phyloP scores from a whole-genome alignment of 306 rosid genomes.

The Trichosanthes cucumerina region DNA sequence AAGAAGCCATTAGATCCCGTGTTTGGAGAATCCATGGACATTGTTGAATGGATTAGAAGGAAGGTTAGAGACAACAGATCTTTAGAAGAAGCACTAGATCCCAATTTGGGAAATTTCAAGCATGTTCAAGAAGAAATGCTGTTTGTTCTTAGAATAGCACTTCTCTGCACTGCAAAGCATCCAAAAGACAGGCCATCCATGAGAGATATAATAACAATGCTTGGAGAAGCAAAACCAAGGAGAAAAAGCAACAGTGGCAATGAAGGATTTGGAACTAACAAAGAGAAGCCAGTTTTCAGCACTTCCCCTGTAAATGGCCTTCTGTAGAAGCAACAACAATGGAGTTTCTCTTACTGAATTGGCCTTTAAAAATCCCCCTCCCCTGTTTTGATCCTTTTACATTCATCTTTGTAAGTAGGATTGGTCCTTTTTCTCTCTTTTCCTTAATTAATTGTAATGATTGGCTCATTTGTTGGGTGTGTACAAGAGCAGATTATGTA shows the following conservation, averaged over 20 bases:
- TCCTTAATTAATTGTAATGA: neutral
- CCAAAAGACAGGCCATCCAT: slow-evolving; percentile 91
- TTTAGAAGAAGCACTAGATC: slow-evolving; percentile 75
- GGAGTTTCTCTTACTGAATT: neutral
- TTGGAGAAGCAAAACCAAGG: slow-evolving; percentile 92
- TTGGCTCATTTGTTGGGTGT: slow-evolving; percentile 1
- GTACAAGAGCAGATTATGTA: slow-evolving; percentile 1
- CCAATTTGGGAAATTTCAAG: slow-evolving; percentile 62
- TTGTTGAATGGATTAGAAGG: slow-evolving; percentile 76
- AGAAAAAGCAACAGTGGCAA: slow-evolving; percentile 59
- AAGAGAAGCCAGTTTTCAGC: slow-evolving; percentile 43
- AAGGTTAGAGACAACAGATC: slow-evolving; percentile 49
- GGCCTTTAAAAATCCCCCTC: neutral
- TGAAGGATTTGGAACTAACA: slow-evolving; percentile 31
- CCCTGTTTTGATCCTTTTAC: neutral
- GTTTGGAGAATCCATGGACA: slow-evolving; percentile 72
- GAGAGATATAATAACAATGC: slow-evolving; percentile 92
- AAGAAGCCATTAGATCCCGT: slow-evolving; percentile 59
- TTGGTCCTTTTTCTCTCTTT: neutral
- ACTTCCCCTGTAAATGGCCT: slow-evolving; percentile 60
- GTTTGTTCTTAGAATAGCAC: slow-evolving; percentile 75
- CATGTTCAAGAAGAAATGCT: slow-evolving; percentile 91
- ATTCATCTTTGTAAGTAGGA: slow-evolving; percentile 9
- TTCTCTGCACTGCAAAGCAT: slow-evolving; percentile 76
- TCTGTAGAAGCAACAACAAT: slow-evolving; percentile 19